Base-by-base conservation (phyloP, 2,329 filamentous ascomycete species). In the Tolypocladium paradoxum region DNA sequence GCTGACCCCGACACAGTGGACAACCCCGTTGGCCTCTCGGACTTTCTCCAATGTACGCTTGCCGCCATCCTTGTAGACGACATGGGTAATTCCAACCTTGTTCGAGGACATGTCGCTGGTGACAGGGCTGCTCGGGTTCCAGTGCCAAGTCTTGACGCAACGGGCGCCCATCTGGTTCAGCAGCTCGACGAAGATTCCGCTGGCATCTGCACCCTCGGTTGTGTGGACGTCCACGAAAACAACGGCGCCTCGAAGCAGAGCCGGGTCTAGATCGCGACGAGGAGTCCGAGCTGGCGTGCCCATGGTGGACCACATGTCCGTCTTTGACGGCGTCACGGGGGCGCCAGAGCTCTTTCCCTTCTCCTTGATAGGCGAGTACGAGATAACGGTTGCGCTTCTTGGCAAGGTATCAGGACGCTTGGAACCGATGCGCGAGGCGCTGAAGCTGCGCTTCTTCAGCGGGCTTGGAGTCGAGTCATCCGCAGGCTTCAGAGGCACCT, bases 1-100 rank as follows among this genome's bases (percentile, higher is more conserved):
- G 58, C 84, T 84, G 48, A 95, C 87, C 49, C 90, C 90, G 53
- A 96, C 89, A 69, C 90, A 95, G 60, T 88, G 84, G 37, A 96
- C 87, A 33, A 88, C 75, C 6, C 88, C 88, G 16, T 80, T 77
- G 38, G 81, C 84, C 61, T 85, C 79, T 54, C 83, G 77, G 7
- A 92, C 85, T 69, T 90, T 95, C 64, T 95, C 85, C 58, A 96
- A 70, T 0, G 90, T 95, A 29, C 85, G 77, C 63, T 85, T 84
- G 43, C 84, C 84, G 47, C 90, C 90, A 63, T 95, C 90, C 67
- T 95, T 96, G 75, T 84, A 96, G 7, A 96, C 82, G 8, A 96
- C 87, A 64, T 96, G 90, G 0, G 90, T 95, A 61, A 95, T 88
- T 6, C 85, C 87, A 55, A 89, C 73, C 65, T 83, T 86, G 49